Conservation (phyloP, 306 rosid genomes). For the Chamaecrista fasciculata region DNA sequence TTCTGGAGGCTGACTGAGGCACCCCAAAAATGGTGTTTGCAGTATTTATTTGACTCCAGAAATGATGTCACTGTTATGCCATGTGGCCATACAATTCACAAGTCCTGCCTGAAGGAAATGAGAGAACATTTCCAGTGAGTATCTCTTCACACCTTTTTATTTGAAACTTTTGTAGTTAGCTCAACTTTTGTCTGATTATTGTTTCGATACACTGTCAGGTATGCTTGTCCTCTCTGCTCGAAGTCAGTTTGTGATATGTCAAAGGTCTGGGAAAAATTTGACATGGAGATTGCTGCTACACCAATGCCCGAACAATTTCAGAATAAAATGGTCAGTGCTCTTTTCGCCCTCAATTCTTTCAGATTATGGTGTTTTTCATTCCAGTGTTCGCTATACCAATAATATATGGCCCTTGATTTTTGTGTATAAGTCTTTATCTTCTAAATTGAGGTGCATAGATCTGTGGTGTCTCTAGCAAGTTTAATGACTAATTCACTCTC, state of each 20-base stretch:
- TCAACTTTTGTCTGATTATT: background rate
- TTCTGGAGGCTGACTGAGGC: slow-evolving; percentile 15
- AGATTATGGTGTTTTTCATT: background rate
- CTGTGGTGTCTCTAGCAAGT: background rate
- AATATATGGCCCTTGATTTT: slow-evolving; percentile 1
- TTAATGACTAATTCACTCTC: slow-evolving; percentile 8
- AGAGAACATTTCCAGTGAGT: slow-evolving; percentile 79
- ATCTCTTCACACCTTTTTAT: background rate
- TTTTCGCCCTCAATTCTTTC: background rate
- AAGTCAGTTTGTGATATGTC: slow-evolving; percentile 92
- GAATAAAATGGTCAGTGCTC: slow-evolving; percentile 53
- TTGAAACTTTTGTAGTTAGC: background rate
- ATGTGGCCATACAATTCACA: slow-evolving; percentile 86
- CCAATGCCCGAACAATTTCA: slow-evolving; percentile 64
- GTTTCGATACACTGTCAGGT: slow-evolving; percentile 39
- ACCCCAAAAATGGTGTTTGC: slow-evolving; percentile 36
- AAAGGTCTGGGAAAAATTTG: slow-evolving; percentile 81
- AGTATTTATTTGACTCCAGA: slow-evolving; percentile 73
- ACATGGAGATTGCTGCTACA: slow-evolving; percentile 77
- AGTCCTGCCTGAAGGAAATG: slow-evolving; percentile 77
- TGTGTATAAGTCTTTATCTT: background rate
- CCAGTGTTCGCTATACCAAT: background rate
- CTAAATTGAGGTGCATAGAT: background rate
- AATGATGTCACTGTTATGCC: slow-evolving; percentile 63
- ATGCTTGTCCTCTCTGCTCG: slow-evolving; percentile 86